Evolutionary conservation across 2,329 filamentous ascomycete species (phyloP).

Genomic region (Fusarium sp.): DNA sequence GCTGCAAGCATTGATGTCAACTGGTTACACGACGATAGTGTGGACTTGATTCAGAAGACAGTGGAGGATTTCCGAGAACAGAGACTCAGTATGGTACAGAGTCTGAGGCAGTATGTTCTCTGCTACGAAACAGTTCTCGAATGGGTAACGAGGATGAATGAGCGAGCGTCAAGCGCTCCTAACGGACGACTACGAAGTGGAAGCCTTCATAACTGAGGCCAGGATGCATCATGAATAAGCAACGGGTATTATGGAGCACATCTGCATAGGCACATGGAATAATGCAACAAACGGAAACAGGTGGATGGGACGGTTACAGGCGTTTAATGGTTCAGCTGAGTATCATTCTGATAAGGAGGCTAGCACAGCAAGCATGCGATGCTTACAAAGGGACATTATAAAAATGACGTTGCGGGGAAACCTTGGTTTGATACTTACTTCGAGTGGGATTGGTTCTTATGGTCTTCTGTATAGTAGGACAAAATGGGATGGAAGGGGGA

Average conservation of each 20-base stretch:
- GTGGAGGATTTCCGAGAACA: slow-evolving; percentile 93
- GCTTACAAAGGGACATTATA: slow-evolving; percentile 36
- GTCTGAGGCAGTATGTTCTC: slow-evolving; percentile 89
- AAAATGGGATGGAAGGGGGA: slow-evolving; percentile 20
- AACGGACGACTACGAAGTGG: slow-evolving; percentile 49
- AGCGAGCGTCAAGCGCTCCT: slow-evolving; percentile 38
- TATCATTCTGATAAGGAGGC: slow-evolving; percentile 18
- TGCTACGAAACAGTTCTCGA: slow-evolving; percentile 96
- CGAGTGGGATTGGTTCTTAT: slow-evolving; percentile 16
- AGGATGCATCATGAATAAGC: slow-evolving; percentile 30
- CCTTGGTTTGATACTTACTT: slow-evolving; percentile 25
- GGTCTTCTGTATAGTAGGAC: slow-evolving; percentile 44
- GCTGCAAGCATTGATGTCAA: slow-evolving; percentile 58
- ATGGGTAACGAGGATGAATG: slow-evolving; percentile 74
- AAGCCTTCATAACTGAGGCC: slow-evolving; percentile 46
- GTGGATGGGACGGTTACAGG: slow-evolving; percentile 23
- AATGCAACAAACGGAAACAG: slow-evolving; percentile 30
- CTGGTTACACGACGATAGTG: slow-evolving; percentile 77
- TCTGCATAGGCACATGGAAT: slow-evolving; percentile 33
- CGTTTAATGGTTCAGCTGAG: slow-evolving; percentile 37
- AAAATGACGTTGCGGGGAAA: slow-evolving; percentile 19
- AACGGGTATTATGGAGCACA: slow-evolving; percentile 36
- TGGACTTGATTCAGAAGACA: slow-evolving; percentile 86
- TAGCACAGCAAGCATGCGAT: slow-evolving; percentile 33
- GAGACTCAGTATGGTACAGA: slow-evolving; percentile 96